Base-by-base conservation (phyloP, 352 stramenopile species). In the Pythium rhizo-oryzae region DNA sequence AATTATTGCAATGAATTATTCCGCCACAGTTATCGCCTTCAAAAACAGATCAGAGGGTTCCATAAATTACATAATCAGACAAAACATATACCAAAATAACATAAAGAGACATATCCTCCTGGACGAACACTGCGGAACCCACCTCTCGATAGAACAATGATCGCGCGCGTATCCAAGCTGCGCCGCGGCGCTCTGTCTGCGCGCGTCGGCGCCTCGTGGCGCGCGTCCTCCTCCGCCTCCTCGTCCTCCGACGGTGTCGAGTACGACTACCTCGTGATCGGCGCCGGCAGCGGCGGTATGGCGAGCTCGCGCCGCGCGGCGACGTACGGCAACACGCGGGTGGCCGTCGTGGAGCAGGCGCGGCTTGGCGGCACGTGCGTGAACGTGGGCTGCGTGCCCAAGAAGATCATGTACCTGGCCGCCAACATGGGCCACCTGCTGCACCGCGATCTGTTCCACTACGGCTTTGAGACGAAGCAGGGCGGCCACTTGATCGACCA, bases 341-440 rank as follows among this genome's bases (percentile, higher is more conserved):
- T 99, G 23, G 96, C 93, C 4, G 81, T 99, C 18, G 84, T 99
- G 25, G 98, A 99, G 78, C 81, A 98, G 72, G 97, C 99, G 19
- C 93, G 96, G 11, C 75, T 99, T 65, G 97, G 96, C 61, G 97
- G 98, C 67, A 99, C 98, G 18, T 99, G 97, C 76, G 97, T 99
- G 50, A 99, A 99, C 79, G 97, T 98, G 28, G 97, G 97, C 65
- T 99, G 97, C 85, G 97, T 99, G 56, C 97, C 97, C 19, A 99
- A 99, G 83, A 99, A 99, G 80, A 82, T 99, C 57, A 99, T 99
- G 96, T 99, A 98, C 76, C 79, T 90, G 5, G 85, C 92, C 41
- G 69, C 76, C 16, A 81, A 98, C 74, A 84, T 89, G 39, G 92
- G 98, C 68, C 80, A 88, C 63, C 68, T 94, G 43, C 51, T 77